Evolutionary conservation across 345 rosid genomes (phyloP), one percentile per base, ranked within the genome.

Genomic region (Alliaria petiolata): DNA sequence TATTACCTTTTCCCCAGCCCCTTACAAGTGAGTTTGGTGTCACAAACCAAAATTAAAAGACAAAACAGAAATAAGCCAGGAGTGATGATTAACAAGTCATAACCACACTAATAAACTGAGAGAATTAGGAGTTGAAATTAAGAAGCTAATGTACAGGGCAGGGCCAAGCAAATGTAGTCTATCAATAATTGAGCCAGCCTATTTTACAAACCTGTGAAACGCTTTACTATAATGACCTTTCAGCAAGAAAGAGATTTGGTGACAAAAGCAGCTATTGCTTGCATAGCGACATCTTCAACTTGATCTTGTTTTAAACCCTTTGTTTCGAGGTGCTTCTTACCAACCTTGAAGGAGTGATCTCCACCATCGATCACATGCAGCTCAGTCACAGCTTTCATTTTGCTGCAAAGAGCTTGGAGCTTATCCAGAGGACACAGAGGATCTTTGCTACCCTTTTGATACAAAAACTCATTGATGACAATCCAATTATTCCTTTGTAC

Each of bases 301-400:
- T 79, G 75, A 8, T 79, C 96, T 83, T 87, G 97, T 39, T 84
- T 82, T 50, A 77, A 62, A 2, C 75, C 91, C 0, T 63, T 78
- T 36, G 78, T 42, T 65, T 80, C 83, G 26, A 86, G 83, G 77
- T 83, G 84, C 67, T 79, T 93, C 83, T 87, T 89, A n/a, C 78
- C 84, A 69, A 91, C 81, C 85, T 87, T 89, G 75, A 91, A 81
- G 17, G 98, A 91, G 84, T 93, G 97, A 55, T 89, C 97, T 43
- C 98, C 97, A 33, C 96, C 87, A 76, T 89, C 88, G 28, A 87
- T 69, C 67, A 87, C 92, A 76, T 85, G 83, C 57, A 90, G 20
- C 76, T 68, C 87, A 67, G 61, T 87, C 28, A 54, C 43, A 34
- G 66, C 53, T 65, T 80, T 86, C 91, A 93, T 89, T 80, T 81